A percentile compares a stretch with the other conserved stretches of the same genome.
Conservation (phyloP, 2,329 filamentous ascomycete genomes). For the Claviceps paspali region DNA sequence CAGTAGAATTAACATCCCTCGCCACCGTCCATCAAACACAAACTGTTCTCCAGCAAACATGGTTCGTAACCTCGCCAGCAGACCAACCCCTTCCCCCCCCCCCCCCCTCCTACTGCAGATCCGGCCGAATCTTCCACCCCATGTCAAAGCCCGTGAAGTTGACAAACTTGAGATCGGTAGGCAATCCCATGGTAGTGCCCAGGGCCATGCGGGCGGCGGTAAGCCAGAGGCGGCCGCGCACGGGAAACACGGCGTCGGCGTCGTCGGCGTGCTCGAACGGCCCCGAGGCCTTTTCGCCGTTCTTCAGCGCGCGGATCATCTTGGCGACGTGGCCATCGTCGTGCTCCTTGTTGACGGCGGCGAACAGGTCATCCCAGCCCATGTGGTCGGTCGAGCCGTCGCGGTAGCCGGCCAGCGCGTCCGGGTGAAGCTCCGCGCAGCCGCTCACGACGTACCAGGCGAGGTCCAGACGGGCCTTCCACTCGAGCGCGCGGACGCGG, state of each 20-base stretch:
- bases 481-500: constrained; percentile 47
- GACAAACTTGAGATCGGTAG: neutral
- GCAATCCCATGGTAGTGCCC: neutral
- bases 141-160: neutral
- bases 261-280: neutral
- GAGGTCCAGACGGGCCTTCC: constrained; percentile 49
- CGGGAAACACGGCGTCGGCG: constrained; percentile 8
- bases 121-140: neutral
- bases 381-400: constrained; percentile 6
- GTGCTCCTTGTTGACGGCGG: constrained; percentile 9
- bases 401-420: constrained; percentile 10
- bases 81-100: no score
- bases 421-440: constrained; percentile 22
- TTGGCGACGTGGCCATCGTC: constrained; percentile 23
- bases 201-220: constrained; percentile 1
- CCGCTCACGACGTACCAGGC: constrained; percentile 45
- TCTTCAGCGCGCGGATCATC: constrained; percentile 18
- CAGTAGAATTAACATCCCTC: no score
- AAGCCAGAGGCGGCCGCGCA: neutral
- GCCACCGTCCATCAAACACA: no score
- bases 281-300: constrained; percentile 13
- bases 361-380: constrained; percentile 15
- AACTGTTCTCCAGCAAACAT: no score
- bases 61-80: no score
- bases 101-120: neutral